These are phyloP conservation scores for Fusarium heterosporum DNA, from an alignment of 2,329 filamentous ascomycete genomes.

Conservation along the genomic window DNA sequence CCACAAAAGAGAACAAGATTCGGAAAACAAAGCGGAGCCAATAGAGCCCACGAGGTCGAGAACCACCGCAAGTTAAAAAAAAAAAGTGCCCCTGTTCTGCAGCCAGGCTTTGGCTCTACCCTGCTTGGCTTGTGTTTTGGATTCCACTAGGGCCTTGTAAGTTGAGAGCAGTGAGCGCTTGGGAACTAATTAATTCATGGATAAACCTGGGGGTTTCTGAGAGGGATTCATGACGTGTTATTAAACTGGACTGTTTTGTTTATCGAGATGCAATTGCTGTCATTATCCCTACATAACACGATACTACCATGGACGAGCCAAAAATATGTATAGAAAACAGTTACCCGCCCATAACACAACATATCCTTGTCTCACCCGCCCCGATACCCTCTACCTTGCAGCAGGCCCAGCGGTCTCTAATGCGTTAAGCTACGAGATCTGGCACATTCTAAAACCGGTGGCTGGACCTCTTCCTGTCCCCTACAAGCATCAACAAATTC, in stretches of 20 bases:
- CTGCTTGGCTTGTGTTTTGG: background rate
- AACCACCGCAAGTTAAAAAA: background rate
- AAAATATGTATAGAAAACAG: no score
- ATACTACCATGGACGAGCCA: no score
- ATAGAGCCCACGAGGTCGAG: slow-evolving; percentile 18
- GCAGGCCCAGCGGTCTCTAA: no score
- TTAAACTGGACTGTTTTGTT: background rate
- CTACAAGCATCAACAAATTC: no score
- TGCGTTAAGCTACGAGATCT: no score
- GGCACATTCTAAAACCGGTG: background rate
- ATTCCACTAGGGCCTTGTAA: background rate
- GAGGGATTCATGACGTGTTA: background rate
- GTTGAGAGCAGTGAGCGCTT: background rate
- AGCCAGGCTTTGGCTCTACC: slow-evolving; percentile 28
- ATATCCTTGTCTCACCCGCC: background rate
- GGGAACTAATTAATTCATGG: background rate
- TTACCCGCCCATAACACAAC: background rate
- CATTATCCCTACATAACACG: no score
- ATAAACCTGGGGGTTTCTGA: background rate
- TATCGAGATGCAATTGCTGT: background rate
- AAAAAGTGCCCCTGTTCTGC: slow-evolving; percentile 14
- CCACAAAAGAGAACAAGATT: slow-evolving; percentile 30
- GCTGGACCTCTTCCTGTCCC: background rate
- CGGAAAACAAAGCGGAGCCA: slow-evolving; percentile 26
- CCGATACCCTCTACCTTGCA: background rate